Base-by-base conservation (phyloP, 257 asterid genomes). In the Solanum arcanum region DNA sequence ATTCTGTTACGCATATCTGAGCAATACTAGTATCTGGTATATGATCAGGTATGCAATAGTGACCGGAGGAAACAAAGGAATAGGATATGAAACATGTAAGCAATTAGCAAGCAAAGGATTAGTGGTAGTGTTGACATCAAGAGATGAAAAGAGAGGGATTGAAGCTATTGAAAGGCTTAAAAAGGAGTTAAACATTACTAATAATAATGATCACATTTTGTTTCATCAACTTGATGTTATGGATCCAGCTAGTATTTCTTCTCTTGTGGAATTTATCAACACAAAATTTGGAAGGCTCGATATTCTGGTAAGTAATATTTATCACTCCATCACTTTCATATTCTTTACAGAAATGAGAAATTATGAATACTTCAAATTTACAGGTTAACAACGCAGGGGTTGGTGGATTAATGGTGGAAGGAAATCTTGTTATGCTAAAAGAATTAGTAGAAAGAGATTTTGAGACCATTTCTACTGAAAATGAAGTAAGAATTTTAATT, bases 371-470 rank as follows among this genome's bases (percentile, higher is more conserved):
- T 46, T 46, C 5, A 46, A 5, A 4, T 46, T 46, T 47, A 84
- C 90, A 93, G 98, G 93, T 94, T n/a, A 93, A 94, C 87, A 93
- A 94, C 86, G 95, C 96, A n/a, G 96, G 92, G 75, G 35, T 93
- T 59, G 7, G 77, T 87, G 97, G 96, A 87, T 81, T 78, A 21
- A 31, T 72, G 7, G 9, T 86, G 25, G 94, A 92, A 27, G 86
- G 23, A 23, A 91, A 91, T 72, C 80, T 84, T 64, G 12, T 90
- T 72, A 64, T 68, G 15, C 6, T 41, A 15, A 42, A 75, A 44
- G 5, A 76, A 33, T 12, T 83, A 59, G 18, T 73, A 39, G 86
- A 85, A 13, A 44, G 76, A 11, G 39, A 74, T 9, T 47, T 14
- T 11, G 2, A 18, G 23, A 41, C 59, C 35, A 20, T 76, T 56